Evolutionary conservation across 768 basidiomycete genomes (phyloP), one percentile per base, ranked within the genome.

Genomic region (Termitomyces sp.): DNA sequence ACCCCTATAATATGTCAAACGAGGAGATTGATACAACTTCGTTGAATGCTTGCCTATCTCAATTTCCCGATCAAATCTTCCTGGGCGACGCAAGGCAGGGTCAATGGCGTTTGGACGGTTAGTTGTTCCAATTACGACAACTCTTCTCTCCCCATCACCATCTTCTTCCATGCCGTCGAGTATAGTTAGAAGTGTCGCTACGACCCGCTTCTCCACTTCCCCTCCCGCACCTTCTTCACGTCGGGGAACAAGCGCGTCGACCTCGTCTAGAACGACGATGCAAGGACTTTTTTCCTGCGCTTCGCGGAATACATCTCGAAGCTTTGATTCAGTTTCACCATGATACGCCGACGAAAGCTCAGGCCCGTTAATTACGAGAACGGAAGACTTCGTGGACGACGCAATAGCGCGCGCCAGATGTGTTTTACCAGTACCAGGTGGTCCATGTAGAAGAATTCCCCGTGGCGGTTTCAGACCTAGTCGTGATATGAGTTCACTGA

Each of bases 391-490:
- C 1, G 90, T 91, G 5, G 94, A 92, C 0, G 86, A 81, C 3
- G 96, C 94, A 57, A 99, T 94, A 14, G 94, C 91, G 59, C 94
- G 86, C 11, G 97, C 96, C 2, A 99, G 77, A 66, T 97, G 94
- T 0, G 97, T 99, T 73, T 99, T 99, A 15, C 97, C 97, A 9
- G 97, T 98, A 38, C 97, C 97, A 3, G 97, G 94, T 11, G 94
- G 95, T 11, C 97, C 97, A 69, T 98, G 88, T 1, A 99, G 81
- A 19, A 98, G 80, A 45, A 98, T 89, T 4, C 97, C 97, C 46
- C 91, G 85, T n/a, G 96, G 95, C 15, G 96, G 95, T 64, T 91
- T 94, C n/a, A 99, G 78, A 37, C 91, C 93, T 77, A 60, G 11
- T 26, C 12, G 11, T 19, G 50, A 41, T n/a, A 50, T 51, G 26